Conservation (phyloP, 108 stramenopile species). For the Ochromonas danica region DNA sequence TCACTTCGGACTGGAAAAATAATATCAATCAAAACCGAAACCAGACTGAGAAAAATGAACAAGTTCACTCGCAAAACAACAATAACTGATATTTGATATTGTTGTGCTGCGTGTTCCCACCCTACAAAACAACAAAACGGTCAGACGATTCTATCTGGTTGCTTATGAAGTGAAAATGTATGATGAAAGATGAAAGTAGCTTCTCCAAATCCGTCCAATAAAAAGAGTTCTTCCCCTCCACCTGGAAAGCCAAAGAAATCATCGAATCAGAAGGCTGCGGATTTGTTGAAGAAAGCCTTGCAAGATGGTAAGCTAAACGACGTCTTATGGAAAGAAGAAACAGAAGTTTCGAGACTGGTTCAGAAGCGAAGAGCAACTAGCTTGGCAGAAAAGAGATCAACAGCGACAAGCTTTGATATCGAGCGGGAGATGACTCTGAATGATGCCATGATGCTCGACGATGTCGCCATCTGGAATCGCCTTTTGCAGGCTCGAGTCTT, state of each 20-base stretch:
- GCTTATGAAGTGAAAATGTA: conserved; percentile 17
- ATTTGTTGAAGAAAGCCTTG: conserved; percentile 10
- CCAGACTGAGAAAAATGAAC: too few species aligned
- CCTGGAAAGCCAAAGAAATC: conserved; percentile 15
- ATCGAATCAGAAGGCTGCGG: conserved; percentile 5
- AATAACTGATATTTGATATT: conserved; percentile 11
- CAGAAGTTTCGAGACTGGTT: conserved; percentile 15
- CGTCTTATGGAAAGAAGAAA: conserved; percentile 10
- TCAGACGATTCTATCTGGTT: conserved; percentile 10
- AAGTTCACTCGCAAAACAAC: too few species aligned
- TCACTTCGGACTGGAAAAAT: too few species aligned
- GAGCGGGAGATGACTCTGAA: conserved; percentile 13
- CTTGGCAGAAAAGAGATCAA: conserved; percentile 15
- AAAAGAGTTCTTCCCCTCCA: conserved; percentile 10
- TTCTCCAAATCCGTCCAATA: conserved; percentile 10
- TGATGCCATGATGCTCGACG: conserved; percentile 13
- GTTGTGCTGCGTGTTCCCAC: conserved; percentile 5
- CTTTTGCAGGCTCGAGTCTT: background rate
- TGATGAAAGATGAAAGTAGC: conserved; percentile 16
- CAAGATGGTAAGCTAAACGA: conserved; percentile 15
- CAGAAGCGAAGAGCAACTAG: conserved; percentile 14
- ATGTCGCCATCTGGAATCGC: background rate
- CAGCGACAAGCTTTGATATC: conserved; percentile 15
- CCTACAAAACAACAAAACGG: conserved; percentile 9
- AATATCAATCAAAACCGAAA: too few species aligned